These are phyloP conservation scores for Fusarium sublunatum DNA, from an alignment of 2,329 filamentous ascomycete genomes.

Conservation along the genomic window DNA sequence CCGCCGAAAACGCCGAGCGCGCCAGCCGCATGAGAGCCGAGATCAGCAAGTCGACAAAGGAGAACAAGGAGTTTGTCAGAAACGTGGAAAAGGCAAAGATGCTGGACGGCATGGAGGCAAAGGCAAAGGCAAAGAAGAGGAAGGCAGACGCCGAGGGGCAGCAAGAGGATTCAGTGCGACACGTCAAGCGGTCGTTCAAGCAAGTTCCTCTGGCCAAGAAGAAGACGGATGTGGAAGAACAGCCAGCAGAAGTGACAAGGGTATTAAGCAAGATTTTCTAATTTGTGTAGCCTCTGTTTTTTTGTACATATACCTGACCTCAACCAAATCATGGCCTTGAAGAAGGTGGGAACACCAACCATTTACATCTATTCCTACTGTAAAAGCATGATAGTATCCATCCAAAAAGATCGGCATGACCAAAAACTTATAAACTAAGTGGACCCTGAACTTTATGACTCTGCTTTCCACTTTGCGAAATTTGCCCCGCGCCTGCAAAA, in stretches of 20 bases:
- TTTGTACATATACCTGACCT: slow-evolving; percentile 23
- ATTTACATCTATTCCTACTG: background rate
- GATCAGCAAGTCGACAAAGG: slow-evolving; percentile 77
- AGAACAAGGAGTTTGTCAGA: slow-evolving; percentile 83
- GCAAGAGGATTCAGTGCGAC: slow-evolving; percentile 35
- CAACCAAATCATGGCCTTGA: slow-evolving; percentile 7
- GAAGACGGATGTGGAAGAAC: slow-evolving; percentile 56
- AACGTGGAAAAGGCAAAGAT: slow-evolving; percentile 86
- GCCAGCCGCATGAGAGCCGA: slow-evolving; percentile 81
- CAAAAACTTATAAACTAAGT: slow-evolving; percentile 23
- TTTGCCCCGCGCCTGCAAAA: slow-evolving; percentile 42
- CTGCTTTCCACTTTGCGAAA: slow-evolving; percentile 23
- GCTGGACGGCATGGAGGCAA: slow-evolving; percentile 77
- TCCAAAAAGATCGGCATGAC: slow-evolving; percentile 32
- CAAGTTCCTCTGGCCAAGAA: slow-evolving; percentile 71
- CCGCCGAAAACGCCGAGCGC: slow-evolving; percentile 83
- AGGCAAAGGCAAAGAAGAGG: slow-evolving; percentile 58
- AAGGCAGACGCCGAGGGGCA: slow-evolving; percentile 46
- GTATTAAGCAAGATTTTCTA: slow-evolving; percentile 75
- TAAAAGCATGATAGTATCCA: slow-evolving; percentile 12
- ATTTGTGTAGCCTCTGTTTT: slow-evolving; percentile 20
- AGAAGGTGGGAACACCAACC: slow-evolving; percentile 9
- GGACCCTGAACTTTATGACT: slow-evolving; percentile 37
- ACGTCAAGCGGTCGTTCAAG: slow-evolving; percentile 65
- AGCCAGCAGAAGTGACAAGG: slow-evolving; percentile 67